Conservation (phyloP, 192 early-diverging fungal genomes). For the Obelidium mucronatum region DNA sequence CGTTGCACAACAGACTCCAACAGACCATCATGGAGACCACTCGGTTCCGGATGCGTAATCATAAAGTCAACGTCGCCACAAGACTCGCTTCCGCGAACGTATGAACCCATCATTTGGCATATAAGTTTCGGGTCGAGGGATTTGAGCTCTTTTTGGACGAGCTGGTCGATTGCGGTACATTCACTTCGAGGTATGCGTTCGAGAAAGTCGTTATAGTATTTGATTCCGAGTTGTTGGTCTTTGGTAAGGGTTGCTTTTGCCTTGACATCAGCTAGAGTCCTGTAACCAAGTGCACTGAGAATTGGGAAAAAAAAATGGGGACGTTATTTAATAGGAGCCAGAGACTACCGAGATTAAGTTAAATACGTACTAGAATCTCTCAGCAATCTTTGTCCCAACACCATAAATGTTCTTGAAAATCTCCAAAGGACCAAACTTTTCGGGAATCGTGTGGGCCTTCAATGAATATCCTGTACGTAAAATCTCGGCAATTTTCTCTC, state of each 20-base stretch:
- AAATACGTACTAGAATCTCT: constrained; percentile 27
- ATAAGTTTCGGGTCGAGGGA: constrained; percentile 38
- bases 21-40: constrained; percentile 7
- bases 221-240: constrained; percentile 51
- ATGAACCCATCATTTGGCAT: constrained; percentile 50
- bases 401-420: constrained; percentile 57
- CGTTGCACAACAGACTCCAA: constrained; percentile 29
- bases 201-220: constrained; percentile 55
- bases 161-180: constrained; percentile 36
- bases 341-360: background rate
- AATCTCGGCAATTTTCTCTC: constrained; percentile 50
- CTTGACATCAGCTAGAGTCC: constrained; percentile 54
- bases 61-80: constrained; percentile 59
- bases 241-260: constrained; percentile 46
- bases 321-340: background rate
- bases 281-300: constrained; percentile 44
- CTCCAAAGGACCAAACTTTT: constrained; percentile 36
- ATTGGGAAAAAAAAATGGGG: background rate
- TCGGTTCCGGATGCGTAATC: constrained; percentile 23
- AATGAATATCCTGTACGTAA: constrained; percentile 45
- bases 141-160: constrained; percentile 28
- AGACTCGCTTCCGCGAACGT: constrained; percentile 45
- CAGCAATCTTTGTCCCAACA: constrained; percentile 30
- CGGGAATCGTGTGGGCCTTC: constrained; percentile 48
- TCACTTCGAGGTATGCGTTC: constrained; percentile 52